phyloP scores from a whole-genome alignment of 2,329 filamentous ascomycete species.

The Trichoderma afroharzianum region DNA sequence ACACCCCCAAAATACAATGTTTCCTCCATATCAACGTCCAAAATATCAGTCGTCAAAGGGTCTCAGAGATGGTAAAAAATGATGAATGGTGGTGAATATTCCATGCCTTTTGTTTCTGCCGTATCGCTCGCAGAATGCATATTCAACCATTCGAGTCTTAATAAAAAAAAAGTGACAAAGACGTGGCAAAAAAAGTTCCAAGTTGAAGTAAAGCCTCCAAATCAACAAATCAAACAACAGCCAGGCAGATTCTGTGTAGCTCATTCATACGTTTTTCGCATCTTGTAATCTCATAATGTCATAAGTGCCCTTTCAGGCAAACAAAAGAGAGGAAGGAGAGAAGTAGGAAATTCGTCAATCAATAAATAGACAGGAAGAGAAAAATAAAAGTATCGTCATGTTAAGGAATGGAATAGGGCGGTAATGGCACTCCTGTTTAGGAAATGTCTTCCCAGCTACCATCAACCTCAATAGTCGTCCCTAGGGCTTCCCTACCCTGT shows the following conservation, averaged over 20 bases:
- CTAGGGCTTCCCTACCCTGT: conserved; percentile 82
- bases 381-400: not conserved
- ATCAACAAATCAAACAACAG: not conserved
- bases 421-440: not conserved
- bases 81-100: not conserved
- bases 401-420: not conserved
- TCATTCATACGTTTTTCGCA: conserved; percentile 1
- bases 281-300: conserved; percentile 16
- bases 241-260: conserved; percentile 9
- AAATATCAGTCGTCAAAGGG: not conserved
- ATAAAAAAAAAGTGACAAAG: not conserved
- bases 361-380: not conserved
- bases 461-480: conserved; percentile 65
- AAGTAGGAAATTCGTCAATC: not conserved
- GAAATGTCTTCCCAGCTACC: conserved; percentile 28
- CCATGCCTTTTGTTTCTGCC: not conserved
- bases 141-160: not conserved
- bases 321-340: conserved; percentile 13
- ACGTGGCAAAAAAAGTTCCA: not conserved
- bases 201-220: not conserved
- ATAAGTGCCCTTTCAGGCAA: not conserved
- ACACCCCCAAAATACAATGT: not conserved
- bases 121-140: not conserved
- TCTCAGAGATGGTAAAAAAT: not conserved
- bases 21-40: not conserved